phyloP scores from a whole-genome alignment of 345 rosid genomes.

The Rubroshorea leprosula region DNA sequence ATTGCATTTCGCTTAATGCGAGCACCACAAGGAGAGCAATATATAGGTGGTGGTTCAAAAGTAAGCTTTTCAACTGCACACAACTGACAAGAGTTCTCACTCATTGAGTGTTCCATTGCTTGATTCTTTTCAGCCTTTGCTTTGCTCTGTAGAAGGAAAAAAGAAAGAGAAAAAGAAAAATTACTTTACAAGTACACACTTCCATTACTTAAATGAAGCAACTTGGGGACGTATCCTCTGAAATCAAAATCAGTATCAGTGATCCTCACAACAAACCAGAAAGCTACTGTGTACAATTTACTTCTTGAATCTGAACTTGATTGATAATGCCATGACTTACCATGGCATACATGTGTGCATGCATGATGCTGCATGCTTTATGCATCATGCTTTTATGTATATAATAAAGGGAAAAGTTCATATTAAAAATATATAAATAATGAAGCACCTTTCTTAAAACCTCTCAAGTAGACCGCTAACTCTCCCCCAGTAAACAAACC shows the following conservation, averaged over 20 bases:
- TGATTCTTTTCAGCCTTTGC: constrained; percentile 94
- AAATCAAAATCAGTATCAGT: not conserved
- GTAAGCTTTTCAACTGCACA: constrained; percentile 99
- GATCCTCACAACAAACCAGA: not conserved
- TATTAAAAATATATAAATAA: too few species aligned
- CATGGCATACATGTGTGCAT: not conserved
- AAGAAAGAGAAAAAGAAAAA: constrained; percentile 7
- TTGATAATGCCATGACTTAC: not conserved
- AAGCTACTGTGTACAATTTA: too few species aligned
- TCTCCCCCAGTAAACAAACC: not conserved
- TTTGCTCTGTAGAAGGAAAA: constrained; percentile 60
- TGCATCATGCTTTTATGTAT: too few species aligned
- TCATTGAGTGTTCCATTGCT: constrained; percentile 96
- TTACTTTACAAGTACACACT: not conserved
- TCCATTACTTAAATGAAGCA: not conserved
- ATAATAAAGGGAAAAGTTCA: not conserved
- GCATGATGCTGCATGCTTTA: not conserved
- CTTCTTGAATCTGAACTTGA: too few species aligned
- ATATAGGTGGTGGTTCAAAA: constrained; percentile 97
- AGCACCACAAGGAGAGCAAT: constrained; percentile 92
- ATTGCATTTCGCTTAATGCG: constrained; percentile 97
- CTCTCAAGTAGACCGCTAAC: not conserved
- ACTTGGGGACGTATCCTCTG: not conserved
- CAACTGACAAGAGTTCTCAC: constrained; percentile 95
- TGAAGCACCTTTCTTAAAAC: not conserved